A percentile compares a stretch with the other conserved stretches of the same genome.
Evolutionary conservation across 2,329 filamentous ascomycete species (phyloP).

Genomic region (Erysiphe pulchra): DNA sequence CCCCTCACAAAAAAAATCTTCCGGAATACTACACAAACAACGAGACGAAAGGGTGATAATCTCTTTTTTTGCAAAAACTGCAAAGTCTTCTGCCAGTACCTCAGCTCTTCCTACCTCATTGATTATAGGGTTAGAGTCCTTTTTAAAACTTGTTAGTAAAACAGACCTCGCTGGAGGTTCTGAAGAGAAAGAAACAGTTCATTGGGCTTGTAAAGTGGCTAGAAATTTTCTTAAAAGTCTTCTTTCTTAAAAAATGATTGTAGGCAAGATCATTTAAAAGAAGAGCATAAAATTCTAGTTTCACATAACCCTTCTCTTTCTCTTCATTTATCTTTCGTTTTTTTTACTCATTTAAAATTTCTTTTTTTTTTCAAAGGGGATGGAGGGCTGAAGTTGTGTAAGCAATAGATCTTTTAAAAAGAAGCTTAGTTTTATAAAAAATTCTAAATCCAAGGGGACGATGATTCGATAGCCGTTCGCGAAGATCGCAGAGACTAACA

Average conservation of each 20-base stretch:
- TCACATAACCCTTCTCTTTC: too few relatives aligned
- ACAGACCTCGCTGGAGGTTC: conserved; percentile 27
- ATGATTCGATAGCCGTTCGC: too few relatives aligned
- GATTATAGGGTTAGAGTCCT: conserved; percentile 50
- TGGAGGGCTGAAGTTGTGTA: too few relatives aligned
- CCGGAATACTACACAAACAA: conserved; percentile 19
- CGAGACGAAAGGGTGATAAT: conserved; percentile 31
- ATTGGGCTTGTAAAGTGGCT: conserved; percentile 21
- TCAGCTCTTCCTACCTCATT: conserved; percentile 42
- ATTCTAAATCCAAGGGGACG: too few relatives aligned
- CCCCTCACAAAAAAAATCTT: not conserved
- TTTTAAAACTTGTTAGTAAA: conserved; percentile 46
- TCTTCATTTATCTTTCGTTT: too few relatives aligned
- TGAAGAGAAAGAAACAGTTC: conserved; percentile 21
- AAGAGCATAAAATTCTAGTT: too few relatives aligned
- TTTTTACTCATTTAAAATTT: too few relatives aligned
- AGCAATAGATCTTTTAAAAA: too few relatives aligned
- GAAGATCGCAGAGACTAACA: too few relatives aligned
- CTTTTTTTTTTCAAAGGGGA: too few relatives aligned
- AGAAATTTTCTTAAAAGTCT: conserved; percentile 11
- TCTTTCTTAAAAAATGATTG: not conserved
- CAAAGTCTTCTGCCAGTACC: conserved; percentile 18
- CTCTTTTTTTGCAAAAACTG: conserved; percentile 38
- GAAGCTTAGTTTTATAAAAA: too few relatives aligned
- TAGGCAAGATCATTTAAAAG: not conserved